Percentiles rank a stretch among this genome's conserved stretches.
These are phyloP conservation scores for Tetrahymena malaccensis DNA, from an alignment of 73 alveolate genomes.

Conservation along the genomic window DNA sequence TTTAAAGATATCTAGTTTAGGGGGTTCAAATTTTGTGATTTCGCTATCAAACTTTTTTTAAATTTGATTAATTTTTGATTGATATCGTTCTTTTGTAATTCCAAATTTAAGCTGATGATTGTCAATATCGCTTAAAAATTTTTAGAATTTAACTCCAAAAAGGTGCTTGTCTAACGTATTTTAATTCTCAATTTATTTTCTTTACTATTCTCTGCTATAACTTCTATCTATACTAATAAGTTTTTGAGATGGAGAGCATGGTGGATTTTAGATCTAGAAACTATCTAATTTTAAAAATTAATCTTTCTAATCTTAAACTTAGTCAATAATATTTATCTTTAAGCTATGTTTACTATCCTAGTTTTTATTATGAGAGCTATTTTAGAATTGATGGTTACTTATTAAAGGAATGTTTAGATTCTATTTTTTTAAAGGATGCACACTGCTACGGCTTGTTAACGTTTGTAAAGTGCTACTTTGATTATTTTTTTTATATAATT, in stretches of 20 bases:
- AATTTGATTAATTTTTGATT: not conserved
- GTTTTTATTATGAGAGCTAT: not conserved
- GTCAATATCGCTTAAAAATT: not conserved
- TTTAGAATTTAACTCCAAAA: not conserved
- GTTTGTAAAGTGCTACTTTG: no score
- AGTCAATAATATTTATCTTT: not conserved
- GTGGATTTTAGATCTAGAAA: not conserved
- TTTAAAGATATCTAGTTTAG: not conserved
- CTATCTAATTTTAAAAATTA: not conserved
- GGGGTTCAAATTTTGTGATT: not conserved
- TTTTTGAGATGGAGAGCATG: not conserved
- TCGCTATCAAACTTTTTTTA: not conserved
- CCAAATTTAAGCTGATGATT: not conserved
- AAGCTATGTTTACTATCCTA: not conserved
- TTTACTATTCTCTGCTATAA: not conserved
- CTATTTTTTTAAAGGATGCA: not conserved
- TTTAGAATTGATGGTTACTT: not conserved
- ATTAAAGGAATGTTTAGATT: not conserved
- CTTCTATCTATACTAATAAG: not conserved
- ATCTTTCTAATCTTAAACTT: not conserved
- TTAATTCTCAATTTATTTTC: not conserved
- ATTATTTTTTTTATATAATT: no score
- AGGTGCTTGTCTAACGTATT: not conserved
- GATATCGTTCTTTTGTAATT: not conserved
- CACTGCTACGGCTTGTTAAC: not conserved